These are phyloP conservation scores for Trichosporon sp. DNA, from an alignment of 1,284 basidiomycete genomes.

Conservation along the genomic window DNA sequence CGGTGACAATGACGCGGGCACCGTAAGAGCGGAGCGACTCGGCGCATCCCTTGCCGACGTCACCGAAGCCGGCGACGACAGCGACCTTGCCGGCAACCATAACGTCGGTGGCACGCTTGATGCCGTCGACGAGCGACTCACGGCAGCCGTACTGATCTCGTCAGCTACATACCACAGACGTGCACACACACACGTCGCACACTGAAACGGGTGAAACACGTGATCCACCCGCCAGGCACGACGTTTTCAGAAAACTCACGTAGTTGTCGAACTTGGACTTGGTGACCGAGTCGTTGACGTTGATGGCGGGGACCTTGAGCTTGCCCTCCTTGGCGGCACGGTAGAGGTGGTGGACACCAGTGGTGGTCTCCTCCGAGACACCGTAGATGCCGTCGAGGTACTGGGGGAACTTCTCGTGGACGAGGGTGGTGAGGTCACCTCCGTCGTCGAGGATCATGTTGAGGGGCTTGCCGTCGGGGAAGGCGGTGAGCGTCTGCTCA, in stretches of 20 bases:
- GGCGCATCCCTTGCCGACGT: conserved; percentile 98
- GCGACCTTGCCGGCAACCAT: conserved; percentile 99
- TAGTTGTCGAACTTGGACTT: conserved; percentile 92
- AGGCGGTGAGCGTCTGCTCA: conserved; percentile 83
- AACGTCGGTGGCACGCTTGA: conserved; percentile 99
- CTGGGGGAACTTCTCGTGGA: conserved; percentile 95
- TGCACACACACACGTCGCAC: neutral
- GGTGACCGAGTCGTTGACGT: conserved; percentile 99
- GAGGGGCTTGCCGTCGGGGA: conserved; percentile 65
- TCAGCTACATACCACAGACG: neutral
- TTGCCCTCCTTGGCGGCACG: conserved; percentile 92
- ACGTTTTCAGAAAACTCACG: conserved; percentile 30
- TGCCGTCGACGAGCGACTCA: conserved; percentile 98
- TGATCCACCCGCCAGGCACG: neutral
- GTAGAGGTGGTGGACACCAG: conserved; percentile 99
- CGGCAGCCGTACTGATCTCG: conserved; percentile 90
- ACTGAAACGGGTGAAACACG: neutral
- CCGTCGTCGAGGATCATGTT: conserved; percentile 99
- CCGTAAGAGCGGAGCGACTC: conserved; percentile 96
- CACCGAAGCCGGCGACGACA: conserved; percentile 97
- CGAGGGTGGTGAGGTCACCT: conserved; percentile 90
- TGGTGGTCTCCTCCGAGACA: conserved; percentile 98
- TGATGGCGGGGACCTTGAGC: conserved; percentile 97
- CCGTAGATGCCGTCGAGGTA: conserved; percentile 78
- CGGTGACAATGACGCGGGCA: conserved; percentile 91